phyloP scores from a whole-genome alignment of 2,329 filamentous ascomycete species.

The Aspergillus fumigatiaffinis region DNA sequence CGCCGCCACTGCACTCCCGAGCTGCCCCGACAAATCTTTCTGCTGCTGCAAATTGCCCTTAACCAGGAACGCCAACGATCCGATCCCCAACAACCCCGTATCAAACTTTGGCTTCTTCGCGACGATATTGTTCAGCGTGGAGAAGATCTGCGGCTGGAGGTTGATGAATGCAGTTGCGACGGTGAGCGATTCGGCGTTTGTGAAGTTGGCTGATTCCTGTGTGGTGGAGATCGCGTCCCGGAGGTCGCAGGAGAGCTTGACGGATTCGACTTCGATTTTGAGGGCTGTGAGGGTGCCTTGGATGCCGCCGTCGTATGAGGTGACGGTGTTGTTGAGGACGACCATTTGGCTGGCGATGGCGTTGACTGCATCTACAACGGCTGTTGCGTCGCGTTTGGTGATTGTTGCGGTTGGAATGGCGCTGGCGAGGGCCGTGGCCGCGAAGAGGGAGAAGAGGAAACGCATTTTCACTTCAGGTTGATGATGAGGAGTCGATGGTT shows the following conservation, averaged over 20 bases:
- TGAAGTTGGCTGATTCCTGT: conserved; percentile 13
- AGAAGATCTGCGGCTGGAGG: conserved; percentile 15
- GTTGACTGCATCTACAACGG: conserved; percentile 13
- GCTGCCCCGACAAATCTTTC: conserved; percentile 8
- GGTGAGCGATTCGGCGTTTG: conserved; percentile 9
- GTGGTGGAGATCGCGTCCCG: conserved; percentile 7
- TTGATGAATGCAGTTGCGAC: conserved; percentile 13
- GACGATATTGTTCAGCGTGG: conserved; percentile 15
- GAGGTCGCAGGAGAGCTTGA: conserved; percentile 8
- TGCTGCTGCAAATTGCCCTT: conserved; percentile 12
- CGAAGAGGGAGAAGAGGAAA: conserved; percentile 5
- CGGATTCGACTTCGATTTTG: conserved; percentile 13
- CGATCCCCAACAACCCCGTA: conserved; percentile 13
- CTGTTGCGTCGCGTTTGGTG: conserved; percentile 12
- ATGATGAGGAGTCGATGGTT: background rate
- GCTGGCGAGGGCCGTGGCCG: background rate
- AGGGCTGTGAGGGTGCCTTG: conserved; percentile 11
- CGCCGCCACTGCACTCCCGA: conserved; percentile 11
- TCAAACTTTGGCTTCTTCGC: conserved; percentile 15
- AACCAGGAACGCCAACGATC: conserved; percentile 15
- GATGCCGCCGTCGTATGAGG: conserved; percentile 12
- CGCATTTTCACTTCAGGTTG: background rate
- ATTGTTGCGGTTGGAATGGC: conserved; percentile 5
- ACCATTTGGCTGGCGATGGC: conserved; percentile 9
- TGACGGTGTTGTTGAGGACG: conserved; percentile 16